Percentiles rank a stretch among this genome's conserved stretches.
These are phyloP conservation scores for Aspergillus clavatus DNA, from an alignment of 2,329 filamentous ascomycete genomes.

Conservation along the genomic window DNA sequence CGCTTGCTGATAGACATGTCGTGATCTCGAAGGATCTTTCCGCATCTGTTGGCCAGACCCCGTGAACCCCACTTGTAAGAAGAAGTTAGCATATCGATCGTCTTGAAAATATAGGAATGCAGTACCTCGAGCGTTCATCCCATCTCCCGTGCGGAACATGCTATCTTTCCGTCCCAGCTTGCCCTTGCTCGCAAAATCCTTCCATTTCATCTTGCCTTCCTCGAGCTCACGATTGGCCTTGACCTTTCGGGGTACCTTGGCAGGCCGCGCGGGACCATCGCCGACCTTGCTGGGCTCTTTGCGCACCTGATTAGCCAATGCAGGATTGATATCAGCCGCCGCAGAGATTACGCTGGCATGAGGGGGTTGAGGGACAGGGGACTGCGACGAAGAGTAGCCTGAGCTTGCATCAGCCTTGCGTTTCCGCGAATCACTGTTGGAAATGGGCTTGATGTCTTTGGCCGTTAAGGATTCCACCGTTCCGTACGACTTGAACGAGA, in stretches of 20 bases:
- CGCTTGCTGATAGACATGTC: constrained; percentile 77
- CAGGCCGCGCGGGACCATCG: constrained; percentile 55
- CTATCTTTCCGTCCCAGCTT: constrained; percentile 78
- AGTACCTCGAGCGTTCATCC: constrained; percentile 77
- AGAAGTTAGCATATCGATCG: constrained; percentile 23
- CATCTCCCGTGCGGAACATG: constrained; percentile 93
- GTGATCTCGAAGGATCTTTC: constrained; percentile 76
- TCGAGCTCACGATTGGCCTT: constrained; percentile 92
- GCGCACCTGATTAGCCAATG: constrained; percentile 59
- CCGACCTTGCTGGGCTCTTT: constrained; percentile 60
- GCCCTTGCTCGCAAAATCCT: constrained; percentile 78
- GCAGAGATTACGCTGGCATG: constrained; percentile 59
- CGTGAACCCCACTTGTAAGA: constrained; percentile 76
- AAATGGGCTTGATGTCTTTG: constrained; percentile 76
- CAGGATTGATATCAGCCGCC: constrained; percentile 62
- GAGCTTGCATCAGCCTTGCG: constrained; percentile 78
- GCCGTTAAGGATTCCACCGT: constrained; percentile 76
- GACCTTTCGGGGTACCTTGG: constrained; percentile 68
- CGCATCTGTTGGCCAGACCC: constrained; percentile 95
- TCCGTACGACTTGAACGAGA: constrained; percentile 86
- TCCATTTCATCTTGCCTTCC: constrained; percentile 87
- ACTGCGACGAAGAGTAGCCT: constrained; percentile 44
- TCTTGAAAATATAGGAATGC: constrained; percentile 3
- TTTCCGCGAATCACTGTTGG: constrained; percentile 63
- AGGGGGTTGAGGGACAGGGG: constrained; percentile 36